phyloP scores from a whole-genome alignment of 371 early-diverging fungal species.

The Rozella allomycis region DNA sequence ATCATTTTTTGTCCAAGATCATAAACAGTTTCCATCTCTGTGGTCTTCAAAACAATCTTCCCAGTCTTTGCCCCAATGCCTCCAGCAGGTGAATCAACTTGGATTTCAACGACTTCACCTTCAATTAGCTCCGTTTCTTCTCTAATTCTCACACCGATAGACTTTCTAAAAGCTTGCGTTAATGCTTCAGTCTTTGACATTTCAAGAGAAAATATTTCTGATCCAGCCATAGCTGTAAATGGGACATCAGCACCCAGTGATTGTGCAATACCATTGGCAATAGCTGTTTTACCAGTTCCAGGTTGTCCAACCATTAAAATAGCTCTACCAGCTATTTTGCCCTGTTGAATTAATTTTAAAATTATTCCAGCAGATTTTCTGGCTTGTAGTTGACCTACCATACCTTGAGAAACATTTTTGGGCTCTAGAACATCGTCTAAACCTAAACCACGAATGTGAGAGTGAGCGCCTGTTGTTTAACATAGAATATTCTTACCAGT shows the following conservation, averaged over 20 bases:
- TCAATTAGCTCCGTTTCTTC: slow-evolving; percentile 95
- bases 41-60: slow-evolving; percentile 95
- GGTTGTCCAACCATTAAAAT: slow-evolving; percentile 37
- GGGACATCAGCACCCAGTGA: slow-evolving; percentile 84
- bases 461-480: slow-evolving; percentile 60
- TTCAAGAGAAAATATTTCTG: slow-evolving; percentile 91
- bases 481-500: slow-evolving; percentile 21
- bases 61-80: slow-evolving; percentile 64
- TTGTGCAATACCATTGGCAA: slow-evolving; percentile 54
- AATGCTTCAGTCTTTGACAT: slow-evolving; percentile 96
- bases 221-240: slow-evolving; percentile 84
- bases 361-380: slow-evolving; percentile 80
- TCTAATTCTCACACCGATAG: slow-evolving; percentile 90
- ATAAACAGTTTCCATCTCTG: slow-evolving; percentile 98
- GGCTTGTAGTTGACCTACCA: slow-evolving; percentile 91
- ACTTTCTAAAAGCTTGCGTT: slow-evolving; percentile 90
- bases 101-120: slow-evolving; percentile 97
- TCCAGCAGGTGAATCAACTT: slow-evolving; percentile 76
- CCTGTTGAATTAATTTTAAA: slow-evolving; percentile 29
- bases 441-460: slow-evolving; percentile 54
- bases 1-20: slow-evolving; percentile 97
- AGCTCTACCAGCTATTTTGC: slow-evolving; percentile 31
- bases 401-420: slow-evolving; percentile 62
- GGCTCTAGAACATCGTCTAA: slow-evolving; percentile 73
- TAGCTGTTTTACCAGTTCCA: slow-evolving; percentile 46